Evolutionary conservation across 75 land plant species (phyloP).

Genomic region (Sequoia sempervirens): DNA sequence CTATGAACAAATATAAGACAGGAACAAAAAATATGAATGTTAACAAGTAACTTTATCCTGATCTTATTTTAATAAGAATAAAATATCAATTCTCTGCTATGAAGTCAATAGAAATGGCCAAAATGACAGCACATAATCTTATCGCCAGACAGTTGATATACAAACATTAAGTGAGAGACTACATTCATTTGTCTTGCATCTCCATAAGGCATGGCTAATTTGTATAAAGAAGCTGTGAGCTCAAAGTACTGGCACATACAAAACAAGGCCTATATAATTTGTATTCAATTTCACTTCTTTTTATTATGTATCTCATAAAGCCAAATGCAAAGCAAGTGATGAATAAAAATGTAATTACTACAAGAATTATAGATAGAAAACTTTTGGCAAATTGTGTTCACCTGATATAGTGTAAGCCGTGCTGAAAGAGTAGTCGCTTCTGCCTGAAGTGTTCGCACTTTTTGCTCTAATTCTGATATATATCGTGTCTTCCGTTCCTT

Average conservation of each 20-base stretch:
- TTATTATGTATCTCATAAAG: neutral
- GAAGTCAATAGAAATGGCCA: neutral
- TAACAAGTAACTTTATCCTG: neutral
- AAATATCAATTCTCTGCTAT: neutral
- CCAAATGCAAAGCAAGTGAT: neutral
- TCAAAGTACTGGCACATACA: neutral
- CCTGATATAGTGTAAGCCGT: conserved; percentile 29
- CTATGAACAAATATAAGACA: no score
- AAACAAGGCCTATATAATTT: neutral
- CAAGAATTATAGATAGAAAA: neutral
- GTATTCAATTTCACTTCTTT: neutral
- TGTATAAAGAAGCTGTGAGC: neutral
- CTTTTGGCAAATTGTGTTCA: neutral
- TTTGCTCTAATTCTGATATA: conserved; percentile 25
- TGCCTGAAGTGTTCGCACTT: conserved; percentile 32
- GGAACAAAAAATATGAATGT: neutral
- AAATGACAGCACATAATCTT: neutral
- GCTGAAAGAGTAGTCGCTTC: conserved; percentile 30
- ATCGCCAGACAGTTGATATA: neutral
- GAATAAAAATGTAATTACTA: neutral
- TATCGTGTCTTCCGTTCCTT: conserved; percentile 34
- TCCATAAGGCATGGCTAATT: neutral
- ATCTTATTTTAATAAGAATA: neutral
- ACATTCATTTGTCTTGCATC: neutral
- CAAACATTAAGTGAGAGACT: neutral